Evolutionary conservation across 805 yeast genomes (phyloP).

Genomic region (Myxozyma mucilagina): DNA sequence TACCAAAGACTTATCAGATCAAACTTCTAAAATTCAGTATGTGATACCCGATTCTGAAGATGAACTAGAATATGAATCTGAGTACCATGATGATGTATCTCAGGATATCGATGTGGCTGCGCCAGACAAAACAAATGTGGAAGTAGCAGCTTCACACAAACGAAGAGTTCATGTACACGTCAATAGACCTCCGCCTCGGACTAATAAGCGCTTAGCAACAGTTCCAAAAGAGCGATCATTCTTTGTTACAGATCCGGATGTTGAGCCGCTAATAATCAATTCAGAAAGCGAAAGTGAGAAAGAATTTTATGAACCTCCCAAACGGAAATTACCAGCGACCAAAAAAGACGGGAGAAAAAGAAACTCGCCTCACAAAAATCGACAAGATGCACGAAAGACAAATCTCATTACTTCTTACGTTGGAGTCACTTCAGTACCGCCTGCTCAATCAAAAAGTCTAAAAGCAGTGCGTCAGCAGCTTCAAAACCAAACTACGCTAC

Average conservation of each 20-base stretch:
- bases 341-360: slow-evolving; percentile 1
- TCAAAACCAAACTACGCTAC: background rate
- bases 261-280: background rate
- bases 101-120: background rate
- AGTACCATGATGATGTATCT: background rate
- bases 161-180: background rate
- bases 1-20: background rate
- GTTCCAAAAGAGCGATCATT: slow-evolving; percentile 7
- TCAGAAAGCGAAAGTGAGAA: slow-evolving; percentile 6
- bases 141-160: background rate
- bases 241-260: background rate
- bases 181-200: background rate
- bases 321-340: background rate
- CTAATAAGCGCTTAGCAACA: background rate
- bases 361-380: slow-evolving; percentile 18
- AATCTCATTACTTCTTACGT: background rate
- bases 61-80: background rate
- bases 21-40: background rate
- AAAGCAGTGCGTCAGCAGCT: background rate
- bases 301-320: background rate
- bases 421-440: background rate
- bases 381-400: background rate
- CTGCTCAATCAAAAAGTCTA: background rate
- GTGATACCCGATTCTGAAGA: background rate
- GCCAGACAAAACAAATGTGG: background rate